Evolutionary conservation across 805 yeast genomes (phyloP).

Genomic region (Maudiozyma bulderi): DNA sequence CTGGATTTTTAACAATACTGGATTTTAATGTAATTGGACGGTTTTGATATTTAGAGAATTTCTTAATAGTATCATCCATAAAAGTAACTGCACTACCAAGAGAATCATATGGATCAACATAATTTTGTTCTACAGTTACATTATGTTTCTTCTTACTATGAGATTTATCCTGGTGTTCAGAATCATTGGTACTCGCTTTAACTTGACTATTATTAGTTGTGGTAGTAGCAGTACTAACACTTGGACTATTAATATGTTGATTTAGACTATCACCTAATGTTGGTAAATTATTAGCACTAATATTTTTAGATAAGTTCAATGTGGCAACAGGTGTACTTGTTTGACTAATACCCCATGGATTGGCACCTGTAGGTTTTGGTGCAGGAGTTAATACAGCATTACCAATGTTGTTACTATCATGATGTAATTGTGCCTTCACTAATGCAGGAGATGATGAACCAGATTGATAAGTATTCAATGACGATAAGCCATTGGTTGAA

Average conservation of each 20-base stretch:
- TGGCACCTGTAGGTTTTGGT: constrained; percentile 24
- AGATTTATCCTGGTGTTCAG: constrained; percentile 3
- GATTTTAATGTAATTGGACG: constrained; percentile 32
- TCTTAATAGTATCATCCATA: constrained; percentile 38
- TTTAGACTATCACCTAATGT: constrained; percentile 19
- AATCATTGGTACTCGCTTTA: not conserved
- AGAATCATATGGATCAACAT: constrained; percentile 39
- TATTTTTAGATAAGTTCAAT: constrained; percentile 17
- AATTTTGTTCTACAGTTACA: constrained; percentile 27
- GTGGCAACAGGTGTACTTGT: constrained; percentile 22
- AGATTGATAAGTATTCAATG: constrained; percentile 2
- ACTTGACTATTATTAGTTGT: not conserved
- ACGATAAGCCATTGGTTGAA: constrained; percentile 4
- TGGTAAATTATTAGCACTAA: constrained; percentile 19
- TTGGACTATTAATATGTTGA: constrained; percentile 1
- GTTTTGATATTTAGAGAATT: constrained; percentile 32
- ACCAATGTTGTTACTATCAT: constrained; percentile 11
- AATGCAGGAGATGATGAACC: constrained; percentile 24
- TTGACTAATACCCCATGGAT: constrained; percentile 30
- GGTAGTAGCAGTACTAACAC: constrained; percentile 1
- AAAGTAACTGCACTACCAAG: constrained; percentile 38
- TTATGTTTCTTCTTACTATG: constrained; percentile 23
- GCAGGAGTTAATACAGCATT: constrained; percentile 28
- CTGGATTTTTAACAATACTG: constrained; percentile 20
- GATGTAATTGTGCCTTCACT: constrained; percentile 21